Evolutionary conservation across 1,284 basidiomycete genomes (phyloP).

Genomic region (Anthracocystis panici-leucophaei): DNA sequence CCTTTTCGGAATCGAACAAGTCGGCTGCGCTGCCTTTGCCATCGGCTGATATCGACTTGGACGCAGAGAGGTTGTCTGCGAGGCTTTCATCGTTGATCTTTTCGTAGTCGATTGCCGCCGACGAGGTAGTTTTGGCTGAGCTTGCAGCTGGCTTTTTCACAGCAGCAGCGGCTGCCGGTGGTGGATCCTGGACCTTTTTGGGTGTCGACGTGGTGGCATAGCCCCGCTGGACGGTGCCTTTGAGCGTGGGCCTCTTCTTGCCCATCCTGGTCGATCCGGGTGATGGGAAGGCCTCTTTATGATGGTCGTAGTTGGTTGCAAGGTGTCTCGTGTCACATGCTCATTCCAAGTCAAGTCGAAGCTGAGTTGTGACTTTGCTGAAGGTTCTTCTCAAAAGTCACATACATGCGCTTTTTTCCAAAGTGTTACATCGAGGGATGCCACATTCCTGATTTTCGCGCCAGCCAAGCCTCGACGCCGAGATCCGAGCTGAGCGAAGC

Average conservation of each 20-base stretch:
- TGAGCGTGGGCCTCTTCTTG: constrained; percentile 67
- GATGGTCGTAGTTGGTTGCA: constrained; percentile 5
- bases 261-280: constrained; percentile 27
- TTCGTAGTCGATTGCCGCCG: constrained; percentile 53
- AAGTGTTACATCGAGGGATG: constrained; percentile 15
- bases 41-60: constrained; percentile 13
- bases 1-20: constrained; percentile 54
- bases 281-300: not conserved
- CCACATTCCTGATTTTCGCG: not conserved
- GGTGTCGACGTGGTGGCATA: constrained; percentile 76
- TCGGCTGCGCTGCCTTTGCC: constrained; percentile 13
- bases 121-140: constrained; percentile 23
- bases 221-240: constrained; percentile 61
- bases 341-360: constrained; percentile 5
- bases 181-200: constrained; percentile 77
- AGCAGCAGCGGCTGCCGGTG: constrained; percentile 32
- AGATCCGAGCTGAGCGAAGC: constrained; percentile 21
- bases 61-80: constrained; percentile 31
- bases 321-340: constrained; percentile 13
- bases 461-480: constrained; percentile 1
- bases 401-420: constrained; percentile 15
- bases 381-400: constrained; percentile 24
- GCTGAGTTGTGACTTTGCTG: constrained; percentile 11
- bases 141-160: constrained; percentile 66
- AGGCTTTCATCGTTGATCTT: constrained; percentile 43